These are phyloP conservation scores for Kluyveromyces sp. DNA, from an alignment of 1,139 yeast genomes.

Conservation along the genomic window DNA sequence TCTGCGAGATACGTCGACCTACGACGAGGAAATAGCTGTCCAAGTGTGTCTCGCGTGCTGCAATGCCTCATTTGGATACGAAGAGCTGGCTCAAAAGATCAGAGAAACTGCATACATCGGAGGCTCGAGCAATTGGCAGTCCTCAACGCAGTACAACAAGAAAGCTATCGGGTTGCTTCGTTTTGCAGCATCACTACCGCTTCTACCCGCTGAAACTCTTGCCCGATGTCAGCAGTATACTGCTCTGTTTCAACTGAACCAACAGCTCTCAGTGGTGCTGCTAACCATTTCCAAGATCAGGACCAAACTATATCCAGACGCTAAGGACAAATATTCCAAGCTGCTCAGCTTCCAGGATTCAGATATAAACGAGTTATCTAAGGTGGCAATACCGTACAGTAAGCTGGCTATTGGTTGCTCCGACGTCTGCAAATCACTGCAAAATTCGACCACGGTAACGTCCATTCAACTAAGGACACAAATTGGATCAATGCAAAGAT, in stretches of 20 bases:
- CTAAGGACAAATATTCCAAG: conserved; percentile 10
- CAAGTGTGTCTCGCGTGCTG: conserved; percentile 10
- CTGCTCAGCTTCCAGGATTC: conserved; percentile 25
- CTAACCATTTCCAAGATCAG: conserved; percentile 26
- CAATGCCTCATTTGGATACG: conserved; percentile 18
- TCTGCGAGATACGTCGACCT: neutral
- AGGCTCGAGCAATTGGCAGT: conserved; percentile 18
- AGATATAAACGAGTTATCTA: conserved; percentile 21
- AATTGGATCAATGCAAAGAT: conserved; percentile 9
- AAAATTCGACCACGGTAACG: conserved; percentile 1
- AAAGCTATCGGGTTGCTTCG: conserved; percentile 24
- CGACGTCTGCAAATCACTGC: conserved; percentile 13
- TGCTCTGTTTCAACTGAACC: conserved; percentile 14
- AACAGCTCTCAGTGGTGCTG: conserved; percentile 25
- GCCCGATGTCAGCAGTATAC: conserved; percentile 6
- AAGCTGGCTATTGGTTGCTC: conserved; percentile 27
- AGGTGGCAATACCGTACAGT: conserved; percentile 20
- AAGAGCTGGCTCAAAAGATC: conserved; percentile 17
- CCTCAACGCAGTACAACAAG: conserved; percentile 21
- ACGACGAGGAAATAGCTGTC: conserved; percentile 4
- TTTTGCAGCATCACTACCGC: conserved; percentile 10
- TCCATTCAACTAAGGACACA: neutral
- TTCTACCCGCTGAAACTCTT: conserved; percentile 1
- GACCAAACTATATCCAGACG: conserved; percentile 19
- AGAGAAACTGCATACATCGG: conserved; percentile 22